A percentile compares a stretch with the other conserved stretches of the same genome.
Conservation (phyloP, 2,329 filamentous ascomycete species). For the Fragosphaeria purpurea region DNA sequence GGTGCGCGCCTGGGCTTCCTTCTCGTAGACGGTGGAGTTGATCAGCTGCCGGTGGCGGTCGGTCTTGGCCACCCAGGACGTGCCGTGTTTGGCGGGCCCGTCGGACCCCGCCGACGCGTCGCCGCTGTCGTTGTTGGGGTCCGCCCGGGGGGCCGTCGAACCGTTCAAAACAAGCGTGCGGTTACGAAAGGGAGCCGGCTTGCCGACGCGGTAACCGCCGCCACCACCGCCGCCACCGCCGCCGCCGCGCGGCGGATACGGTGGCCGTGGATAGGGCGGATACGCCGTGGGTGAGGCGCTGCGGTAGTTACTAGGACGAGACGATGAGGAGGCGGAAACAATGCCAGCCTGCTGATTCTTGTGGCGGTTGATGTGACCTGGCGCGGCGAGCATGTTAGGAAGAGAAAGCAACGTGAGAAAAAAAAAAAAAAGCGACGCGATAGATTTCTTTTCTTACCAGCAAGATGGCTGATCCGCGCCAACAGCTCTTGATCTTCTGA, state of each 20-base stretch:
- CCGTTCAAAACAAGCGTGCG: conserved; percentile 56
- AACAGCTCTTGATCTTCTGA: conserved; percentile 43
- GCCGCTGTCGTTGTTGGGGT: conserved; percentile 14
- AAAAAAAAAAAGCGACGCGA: conserved; percentile 2
- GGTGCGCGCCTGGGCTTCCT: conserved; percentile 56
- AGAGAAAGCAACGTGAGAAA: conserved; percentile 6
- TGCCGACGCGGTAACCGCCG: conserved; percentile 26
- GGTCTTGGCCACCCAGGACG: conserved; percentile 59
- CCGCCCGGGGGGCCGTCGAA: conserved; percentile 17
- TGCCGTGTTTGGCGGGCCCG: conserved; percentile 3
- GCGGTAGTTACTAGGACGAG: conserved; percentile 11
- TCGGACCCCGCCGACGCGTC: conserved; percentile 19
- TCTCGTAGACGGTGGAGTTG: conserved; percentile 68
- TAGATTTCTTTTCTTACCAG: conserved; percentile 25
- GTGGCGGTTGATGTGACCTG: conserved; percentile 72
- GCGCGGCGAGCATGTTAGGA: not conserved
- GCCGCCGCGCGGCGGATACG: not conserved
- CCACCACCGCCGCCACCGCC: conserved; percentile 15
- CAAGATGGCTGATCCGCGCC: conserved; percentile 42
- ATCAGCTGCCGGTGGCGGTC: conserved; percentile 76
- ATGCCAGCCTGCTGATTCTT: conserved; percentile 51
- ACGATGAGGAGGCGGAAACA: conserved; percentile 14
- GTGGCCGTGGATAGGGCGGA: conserved; percentile 21
- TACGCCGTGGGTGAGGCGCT: conserved; percentile 12
- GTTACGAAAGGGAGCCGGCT: conserved; percentile 31